phyloP scores from a whole-genome alignment of 257 asterid genomes.

The Primulina huaijiensis region DNA sequence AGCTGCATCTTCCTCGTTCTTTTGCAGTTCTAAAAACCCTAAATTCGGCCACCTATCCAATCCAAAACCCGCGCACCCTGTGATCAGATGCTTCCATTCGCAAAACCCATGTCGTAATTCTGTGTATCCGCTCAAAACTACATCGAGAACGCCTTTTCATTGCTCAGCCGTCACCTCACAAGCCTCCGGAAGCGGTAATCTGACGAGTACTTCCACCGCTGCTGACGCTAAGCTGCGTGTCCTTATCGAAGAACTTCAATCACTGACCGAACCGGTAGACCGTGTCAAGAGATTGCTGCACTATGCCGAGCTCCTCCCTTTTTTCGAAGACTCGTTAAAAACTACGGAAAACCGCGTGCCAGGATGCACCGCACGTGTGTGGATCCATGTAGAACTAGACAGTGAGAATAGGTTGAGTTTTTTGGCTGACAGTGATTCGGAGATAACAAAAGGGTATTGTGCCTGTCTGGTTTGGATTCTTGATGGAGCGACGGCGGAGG shows the following conservation, averaged over 20 bases:
- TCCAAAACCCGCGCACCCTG: constrained; percentile 32
- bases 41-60: constrained; percentile 21
- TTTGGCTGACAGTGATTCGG: constrained; percentile 76
- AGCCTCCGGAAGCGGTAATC: constrained; percentile 32
- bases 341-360: constrained; percentile 59
- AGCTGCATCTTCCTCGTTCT: constrained; percentile 41
- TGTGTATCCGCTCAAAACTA: constrained; percentile 24
- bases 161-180: constrained; percentile 56
- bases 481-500: constrained; percentile 69
- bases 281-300: constrained; percentile 69
- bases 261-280: constrained; percentile 59
- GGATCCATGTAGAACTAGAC: constrained; percentile 61
- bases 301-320: constrained; percentile 52
- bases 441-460: constrained; percentile 84
- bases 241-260: constrained; percentile 52
- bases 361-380: constrained; percentile 91
- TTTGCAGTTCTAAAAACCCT: constrained; percentile 37
- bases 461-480: constrained; percentile 80
- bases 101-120: constrained; percentile 31
- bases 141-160: constrained; percentile 26
- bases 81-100: constrained; percentile 36
- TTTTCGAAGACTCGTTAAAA: constrained; percentile 42
- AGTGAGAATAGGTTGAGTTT: constrained; percentile 45
- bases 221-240: constrained; percentile 45
- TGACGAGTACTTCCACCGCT: constrained; percentile 14